Conservation (phyloP, 2,329 filamentous ascomycete genomes). For the Neofusicoccum laricinum region DNA sequence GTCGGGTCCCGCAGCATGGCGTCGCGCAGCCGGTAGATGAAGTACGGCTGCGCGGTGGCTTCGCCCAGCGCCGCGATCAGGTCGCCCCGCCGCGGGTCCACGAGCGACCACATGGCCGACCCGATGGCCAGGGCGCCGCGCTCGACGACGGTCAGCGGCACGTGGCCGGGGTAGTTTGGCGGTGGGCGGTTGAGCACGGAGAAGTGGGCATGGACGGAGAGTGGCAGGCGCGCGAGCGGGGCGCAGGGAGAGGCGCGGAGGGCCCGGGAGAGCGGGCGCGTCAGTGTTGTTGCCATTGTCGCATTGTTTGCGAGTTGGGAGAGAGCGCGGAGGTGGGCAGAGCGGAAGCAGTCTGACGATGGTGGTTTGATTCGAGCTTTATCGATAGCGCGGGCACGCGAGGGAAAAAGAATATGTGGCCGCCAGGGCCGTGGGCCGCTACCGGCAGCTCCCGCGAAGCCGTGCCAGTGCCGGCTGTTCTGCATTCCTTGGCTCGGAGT, state of each 20-base stretch:
- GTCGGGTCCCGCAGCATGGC: conserved; percentile 84
- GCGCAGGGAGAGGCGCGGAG: background rate
- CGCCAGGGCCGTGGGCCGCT: background rate
- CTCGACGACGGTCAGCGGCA: conserved; percentile 79
- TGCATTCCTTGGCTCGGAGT: conserved; percentile 1
- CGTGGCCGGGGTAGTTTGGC: conserved; percentile 88
- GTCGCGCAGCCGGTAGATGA: conserved; percentile 85
- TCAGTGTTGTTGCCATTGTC: conserved; percentile 13
- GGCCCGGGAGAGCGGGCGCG: background rate
- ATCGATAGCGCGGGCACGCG: background rate
- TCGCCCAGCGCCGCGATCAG: conserved; percentile 94
- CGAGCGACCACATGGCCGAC: conserved; percentile 57
- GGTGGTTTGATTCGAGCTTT: conserved; percentile 7
- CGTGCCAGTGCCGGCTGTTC: background rate
- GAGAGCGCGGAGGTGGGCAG: background rate
- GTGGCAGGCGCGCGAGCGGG: background rate
- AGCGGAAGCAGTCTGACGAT: background rate
- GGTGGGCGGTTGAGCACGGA: conserved; percentile 81
- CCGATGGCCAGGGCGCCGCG: conserved; percentile 66
- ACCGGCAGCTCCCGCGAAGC: background rate
- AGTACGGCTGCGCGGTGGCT: conserved; percentile 90
- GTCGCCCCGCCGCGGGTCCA: conserved; percentile 82
- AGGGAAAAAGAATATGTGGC: background rate
- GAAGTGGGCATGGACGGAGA: conserved; percentile 47
- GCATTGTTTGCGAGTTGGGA: background rate